Conservation (phyloP, 208 protist genomes). For the Leptomonas pyrrhocoris region DNA sequence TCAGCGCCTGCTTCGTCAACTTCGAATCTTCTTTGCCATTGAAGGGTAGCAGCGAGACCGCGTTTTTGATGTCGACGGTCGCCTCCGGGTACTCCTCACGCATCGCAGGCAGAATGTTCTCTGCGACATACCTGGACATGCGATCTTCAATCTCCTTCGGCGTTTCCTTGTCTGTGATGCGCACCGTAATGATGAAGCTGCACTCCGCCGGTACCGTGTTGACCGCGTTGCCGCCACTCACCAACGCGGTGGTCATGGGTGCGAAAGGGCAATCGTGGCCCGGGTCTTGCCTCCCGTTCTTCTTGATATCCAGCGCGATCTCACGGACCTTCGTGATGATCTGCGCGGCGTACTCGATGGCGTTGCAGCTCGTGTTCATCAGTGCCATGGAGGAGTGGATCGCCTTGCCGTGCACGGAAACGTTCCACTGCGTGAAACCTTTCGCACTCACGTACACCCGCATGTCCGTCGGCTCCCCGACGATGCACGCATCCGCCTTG, state of each 20-base stretch:
- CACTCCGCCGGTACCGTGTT: conserved; percentile 57
- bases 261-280: conserved; percentile 33
- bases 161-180: conserved; percentile 26
- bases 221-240: conserved; percentile 42
- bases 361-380: conserved; percentile 51
- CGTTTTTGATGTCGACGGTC: conserved; percentile 21
- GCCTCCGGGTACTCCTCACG: conserved; percentile 39
- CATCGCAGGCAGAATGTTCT: conserved; percentile 33
- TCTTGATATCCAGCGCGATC: conserved; percentile 35
- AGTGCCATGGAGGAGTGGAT: conserved; percentile 53
- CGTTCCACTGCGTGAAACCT: conserved; percentile 28
- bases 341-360: conserved; percentile 47
- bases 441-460: conserved; percentile 44
- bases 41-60: conserved; percentile 28
- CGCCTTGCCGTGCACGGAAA: conserved; percentile 48
- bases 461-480: conserved; percentile 39
- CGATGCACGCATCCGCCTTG: conserved; percentile 43
- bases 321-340: conserved; percentile 47
- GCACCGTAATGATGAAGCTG: conserved; percentile 40
- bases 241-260: conserved; percentile 27
- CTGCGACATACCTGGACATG: conserved; percentile 38
- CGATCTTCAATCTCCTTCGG: conserved; percentile 15
- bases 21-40: conserved; percentile 29
- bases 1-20: conserved; percentile 39
- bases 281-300: conserved; percentile 22